Conservation (phyloP, 495 filamentous ascomycete genomes). For the Recurvomyces mirabilis region DNA sequence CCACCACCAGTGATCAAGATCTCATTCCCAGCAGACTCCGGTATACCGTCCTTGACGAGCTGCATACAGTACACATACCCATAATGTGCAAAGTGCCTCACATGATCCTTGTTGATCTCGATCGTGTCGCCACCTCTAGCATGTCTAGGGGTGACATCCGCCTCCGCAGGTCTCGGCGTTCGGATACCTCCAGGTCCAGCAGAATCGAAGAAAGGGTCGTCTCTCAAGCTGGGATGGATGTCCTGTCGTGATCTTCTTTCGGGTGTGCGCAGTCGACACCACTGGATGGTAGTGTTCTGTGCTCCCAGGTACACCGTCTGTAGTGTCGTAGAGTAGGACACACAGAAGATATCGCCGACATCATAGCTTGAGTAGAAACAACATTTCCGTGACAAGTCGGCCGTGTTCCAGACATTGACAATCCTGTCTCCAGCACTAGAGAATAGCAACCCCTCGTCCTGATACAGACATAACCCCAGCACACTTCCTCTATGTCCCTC, state of each 20-base stretch:
- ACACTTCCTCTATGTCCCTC: slow-evolving; percentile 85
- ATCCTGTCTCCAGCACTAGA: slow-evolving; percentile 91
- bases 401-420: slow-evolving; percentile 54
- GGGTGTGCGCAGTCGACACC: slow-evolving; percentile 49
- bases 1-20: slow-evolving; percentile 82
- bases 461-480: slow-evolving; percentile 67
- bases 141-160: slow-evolving; percentile 20
- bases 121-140: slow-evolving; percentile 51
- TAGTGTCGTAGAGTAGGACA: slow-evolving; percentile 66
- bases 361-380: slow-evolving; percentile 90
- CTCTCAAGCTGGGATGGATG: slow-evolving; percentile 70
- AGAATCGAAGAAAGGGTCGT: slow-evolving; percentile 91
- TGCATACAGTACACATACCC: slow-evolving; percentile 96
- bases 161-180: slow-evolving; percentile 43
- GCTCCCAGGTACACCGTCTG: slow-evolving; percentile 84
- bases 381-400: slow-evolving; percentile 54
- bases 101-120: slow-evolving; percentile 72
- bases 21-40: slow-evolving; percentile 56
- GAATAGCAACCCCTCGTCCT: slow-evolving; percentile 66
- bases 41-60: slow-evolving; percentile 53
- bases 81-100: slow-evolving; percentile 81
- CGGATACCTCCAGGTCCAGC: slow-evolving; percentile 67
- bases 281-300: slow-evolving; percentile 88
- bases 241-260: slow-evolving; percentile 45
- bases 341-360: slow-evolving; percentile 89